A percentile compares a stretch with the other conserved stretches of the same genome.
These are phyloP conservation scores for Platanus orientalis DNA, from an alignment of 164 flowering plant species.

Conservation along the genomic window DNA sequence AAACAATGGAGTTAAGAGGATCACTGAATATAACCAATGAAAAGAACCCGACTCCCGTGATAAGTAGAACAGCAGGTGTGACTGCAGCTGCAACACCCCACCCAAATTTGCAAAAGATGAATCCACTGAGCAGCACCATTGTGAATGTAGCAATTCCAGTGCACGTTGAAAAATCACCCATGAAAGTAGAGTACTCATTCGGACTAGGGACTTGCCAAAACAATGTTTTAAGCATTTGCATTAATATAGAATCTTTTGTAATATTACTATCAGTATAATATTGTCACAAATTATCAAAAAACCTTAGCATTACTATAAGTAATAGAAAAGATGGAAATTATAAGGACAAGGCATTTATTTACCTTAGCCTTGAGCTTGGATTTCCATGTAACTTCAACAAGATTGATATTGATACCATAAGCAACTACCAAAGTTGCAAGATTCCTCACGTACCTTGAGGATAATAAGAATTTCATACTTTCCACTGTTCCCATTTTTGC, in stretches of 20 bases:
- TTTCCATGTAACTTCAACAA: slow-evolving; percentile 36
- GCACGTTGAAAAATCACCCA: slow-evolving; percentile 29
- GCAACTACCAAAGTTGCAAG: slow-evolving; percentile 32
- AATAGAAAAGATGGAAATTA: background rate
- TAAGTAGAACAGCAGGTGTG: slow-evolving; percentile 27
- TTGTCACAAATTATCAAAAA: background rate
- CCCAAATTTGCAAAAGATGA: slow-evolving; percentile 29
- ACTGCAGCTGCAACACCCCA: slow-evolving; percentile 33
- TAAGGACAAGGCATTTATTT: background rate
- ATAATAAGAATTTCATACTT: slow-evolving; percentile 28
- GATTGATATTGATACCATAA: slow-evolving; percentile 33
- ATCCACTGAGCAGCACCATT: slow-evolving; percentile 27
- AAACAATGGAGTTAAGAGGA: slow-evolving; percentile 20
- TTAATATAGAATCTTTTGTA: no score
- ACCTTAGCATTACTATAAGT: background rate
- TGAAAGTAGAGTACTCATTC: slow-evolving; percentile 31
- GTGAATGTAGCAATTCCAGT: slow-evolving; percentile 28
- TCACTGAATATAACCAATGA: slow-evolving; percentile 22
- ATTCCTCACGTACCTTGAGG: slow-evolving; percentile 32
- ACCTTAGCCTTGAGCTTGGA: slow-evolving; percentile 37
- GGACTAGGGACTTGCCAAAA: slow-evolving; percentile 27
- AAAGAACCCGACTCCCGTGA: slow-evolving; percentile 26
- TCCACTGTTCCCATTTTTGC: slow-evolving; percentile 28
- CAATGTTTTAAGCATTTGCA: no score
- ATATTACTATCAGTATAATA: no score